These are phyloP conservation scores for Cenchrus americanus DNA, from an alignment of 176 grass and related monocot species.

Conservation along the genomic window DNA sequence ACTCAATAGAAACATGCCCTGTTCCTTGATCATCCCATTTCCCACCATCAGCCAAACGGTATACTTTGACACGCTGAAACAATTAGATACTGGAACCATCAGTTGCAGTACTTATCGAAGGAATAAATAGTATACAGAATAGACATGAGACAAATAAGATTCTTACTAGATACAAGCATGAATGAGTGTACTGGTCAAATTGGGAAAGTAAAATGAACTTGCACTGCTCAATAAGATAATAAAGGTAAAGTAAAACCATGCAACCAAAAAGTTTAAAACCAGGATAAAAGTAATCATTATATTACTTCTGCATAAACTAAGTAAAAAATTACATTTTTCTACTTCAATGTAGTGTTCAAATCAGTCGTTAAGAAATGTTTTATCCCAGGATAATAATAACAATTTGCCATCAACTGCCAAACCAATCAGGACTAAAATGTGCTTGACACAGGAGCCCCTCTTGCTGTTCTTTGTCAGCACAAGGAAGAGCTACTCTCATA, in stretches of 20 bases:
- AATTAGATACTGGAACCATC: conserved; percentile 30
- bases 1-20: conserved; percentile 87
- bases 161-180: conserved; percentile 20
- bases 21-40: conserved; percentile 99
- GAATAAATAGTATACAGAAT: conserved; percentile 18
- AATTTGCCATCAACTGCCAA: not conserved
- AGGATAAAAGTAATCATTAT: conserved; percentile 6
- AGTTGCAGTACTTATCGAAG: conserved; percentile 18
- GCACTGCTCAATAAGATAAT: conserved; percentile 14
- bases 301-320: not conserved
- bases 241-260: not conserved
- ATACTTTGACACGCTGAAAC: conserved; percentile 94
- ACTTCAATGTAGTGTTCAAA: conserved; percentile 12
- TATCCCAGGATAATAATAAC: not conserved
- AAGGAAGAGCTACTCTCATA: not conserved
- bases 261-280: not conserved
- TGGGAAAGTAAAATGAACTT: not conserved
- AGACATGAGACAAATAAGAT: not conserved
- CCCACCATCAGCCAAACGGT: conserved; percentile 80
- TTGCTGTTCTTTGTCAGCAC: not conserved
- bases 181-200: conserved; percentile 16
- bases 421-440: not conserved
- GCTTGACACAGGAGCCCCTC: not conserved
- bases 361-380: not conserved
- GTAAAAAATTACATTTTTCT: not conserved